phyloP scores from a whole-genome alignment of 2,329 filamentous ascomycete genomes.

The Xylariaceae sp. region DNA sequence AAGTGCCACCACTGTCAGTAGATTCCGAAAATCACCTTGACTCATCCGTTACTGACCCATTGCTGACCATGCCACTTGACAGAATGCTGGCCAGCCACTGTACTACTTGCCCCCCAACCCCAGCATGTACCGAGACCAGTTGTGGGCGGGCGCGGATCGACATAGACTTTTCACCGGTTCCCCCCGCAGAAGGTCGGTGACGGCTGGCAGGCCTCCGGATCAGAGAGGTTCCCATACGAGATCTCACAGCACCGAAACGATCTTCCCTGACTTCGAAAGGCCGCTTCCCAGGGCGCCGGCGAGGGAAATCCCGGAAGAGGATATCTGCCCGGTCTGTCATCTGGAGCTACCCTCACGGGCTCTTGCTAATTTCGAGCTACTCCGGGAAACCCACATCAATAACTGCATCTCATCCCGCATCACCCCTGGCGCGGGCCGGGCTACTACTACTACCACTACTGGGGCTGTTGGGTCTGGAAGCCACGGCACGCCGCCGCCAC shows the following conservation, averaged over 20 bases:
- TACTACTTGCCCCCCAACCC: too few relatives aligned
- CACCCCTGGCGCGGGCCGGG: constrained; percentile 40
- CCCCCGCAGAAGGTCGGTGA: too few relatives aligned
- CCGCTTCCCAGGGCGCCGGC: constrained; percentile 32
- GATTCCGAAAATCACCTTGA: not conserved
- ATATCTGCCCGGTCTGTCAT: constrained; percentile 75
- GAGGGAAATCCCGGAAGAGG: constrained; percentile 60
- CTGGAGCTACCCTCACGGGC: constrained; percentile 57
- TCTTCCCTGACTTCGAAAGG: constrained; percentile 33
- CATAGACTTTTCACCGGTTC: too few relatives aligned
- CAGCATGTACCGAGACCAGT: too few relatives aligned
- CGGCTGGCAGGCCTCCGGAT: not conserved
- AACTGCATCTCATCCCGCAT: constrained; percentile 53
- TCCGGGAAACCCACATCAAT: constrained; percentile 54
- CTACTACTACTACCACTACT: constrained; percentile 29
- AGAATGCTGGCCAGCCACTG: constrained; percentile 29
- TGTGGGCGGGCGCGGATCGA: too few relatives aligned
- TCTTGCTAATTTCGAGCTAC: constrained; percentile 47
- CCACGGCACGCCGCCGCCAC: constrained; percentile 27
- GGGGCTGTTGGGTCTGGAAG: constrained; percentile 14
- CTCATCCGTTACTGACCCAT: not conserved
- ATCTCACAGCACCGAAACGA: constrained; percentile 23
- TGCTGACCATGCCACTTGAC: constrained; percentile 6
- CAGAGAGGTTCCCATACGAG: too few relatives aligned
- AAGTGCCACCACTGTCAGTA: constrained; percentile 47